phyloP scores from a whole-genome alignment of 177 flowering plant species.

The Vitis hybrid region DNA sequence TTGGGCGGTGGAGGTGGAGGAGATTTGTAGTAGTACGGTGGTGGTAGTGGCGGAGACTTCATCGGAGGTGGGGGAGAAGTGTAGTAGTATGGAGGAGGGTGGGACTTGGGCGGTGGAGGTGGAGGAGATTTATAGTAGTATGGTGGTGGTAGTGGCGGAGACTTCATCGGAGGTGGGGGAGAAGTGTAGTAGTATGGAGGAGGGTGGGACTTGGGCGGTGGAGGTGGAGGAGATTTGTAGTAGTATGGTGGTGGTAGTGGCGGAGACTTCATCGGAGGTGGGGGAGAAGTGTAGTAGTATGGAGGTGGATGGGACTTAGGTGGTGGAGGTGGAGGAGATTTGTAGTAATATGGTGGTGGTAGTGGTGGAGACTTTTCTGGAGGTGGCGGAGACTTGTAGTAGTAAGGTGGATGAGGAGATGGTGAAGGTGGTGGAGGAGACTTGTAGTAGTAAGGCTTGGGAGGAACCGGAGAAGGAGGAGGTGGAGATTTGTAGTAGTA shows the following conservation, averaged over 20 bases:
- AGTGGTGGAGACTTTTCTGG: constrained; percentile 22
- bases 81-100: constrained; percentile 26
- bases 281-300: constrained; percentile 20
- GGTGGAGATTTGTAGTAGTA: constrained; percentile 29
- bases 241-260: constrained; percentile 21
- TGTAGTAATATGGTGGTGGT: constrained; percentile 7
- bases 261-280: background rate
- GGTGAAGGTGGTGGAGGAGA: constrained; percentile 22
- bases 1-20: constrained; percentile 31
- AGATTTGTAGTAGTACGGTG: constrained; percentile 35
- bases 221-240: constrained; percentile 29
- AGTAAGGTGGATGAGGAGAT: constrained; percentile 22
- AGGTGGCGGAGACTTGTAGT: constrained; percentile 21
- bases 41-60: constrained; percentile 15
- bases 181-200: constrained; percentile 35
- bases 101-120: constrained; percentile 22
- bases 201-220: constrained; percentile 22
- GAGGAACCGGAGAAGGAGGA: constrained; percentile 15
- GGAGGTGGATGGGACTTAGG: constrained; percentile 17
- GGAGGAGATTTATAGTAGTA: constrained; percentile 40
- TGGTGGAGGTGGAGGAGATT: constrained; percentile 18
- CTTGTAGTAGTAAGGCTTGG: constrained; percentile 16
- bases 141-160: constrained; percentile 21
- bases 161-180: constrained; percentile 25
- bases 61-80: constrained; percentile 35